Percentiles rank a stretch among this genome's conserved stretches.
Conservation (phyloP, 2,329 filamentous ascomycete species). For the Fragosphaeria purpurea region DNA sequence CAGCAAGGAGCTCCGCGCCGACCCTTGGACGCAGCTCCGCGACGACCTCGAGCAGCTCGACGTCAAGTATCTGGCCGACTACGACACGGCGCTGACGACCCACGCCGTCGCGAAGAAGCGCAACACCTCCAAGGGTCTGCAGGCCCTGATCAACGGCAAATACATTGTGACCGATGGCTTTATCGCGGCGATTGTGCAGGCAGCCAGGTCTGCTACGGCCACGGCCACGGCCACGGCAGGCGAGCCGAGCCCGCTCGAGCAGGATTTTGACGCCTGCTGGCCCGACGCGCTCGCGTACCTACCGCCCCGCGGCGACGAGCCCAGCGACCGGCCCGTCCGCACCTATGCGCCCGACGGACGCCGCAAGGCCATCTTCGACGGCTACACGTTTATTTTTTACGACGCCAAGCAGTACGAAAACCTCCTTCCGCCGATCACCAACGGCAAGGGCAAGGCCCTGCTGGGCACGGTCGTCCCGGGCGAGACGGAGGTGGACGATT, state of each 20-base stretch:
- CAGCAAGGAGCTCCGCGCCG: constrained; percentile 56
- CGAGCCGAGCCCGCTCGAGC: constrained; percentile 52
- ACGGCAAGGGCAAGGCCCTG: constrained; percentile 74
- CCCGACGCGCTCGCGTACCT: constrained; percentile 63
- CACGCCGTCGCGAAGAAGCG: constrained; percentile 84
- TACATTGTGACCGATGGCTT: constrained; percentile 67
- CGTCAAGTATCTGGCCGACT: constrained; percentile 72
- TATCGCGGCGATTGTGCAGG: constrained; percentile 59
- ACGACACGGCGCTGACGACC: constrained; percentile 60
- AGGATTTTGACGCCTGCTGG: constrained; percentile 71
- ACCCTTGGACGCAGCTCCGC: constrained; percentile 53
- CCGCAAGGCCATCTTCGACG: constrained; percentile 66
- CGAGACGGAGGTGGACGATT: constrained; percentile 61
- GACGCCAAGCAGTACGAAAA: constrained; percentile 65
- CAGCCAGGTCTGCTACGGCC: constrained; percentile 36
- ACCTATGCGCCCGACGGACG: constrained; percentile 60
- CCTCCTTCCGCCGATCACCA: constrained; percentile 63
- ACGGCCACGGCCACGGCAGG: constrained; percentile 36
- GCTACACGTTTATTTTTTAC: constrained; percentile 83
- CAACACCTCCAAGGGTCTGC: constrained; percentile 79
- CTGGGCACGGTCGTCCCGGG: constrained; percentile 50
- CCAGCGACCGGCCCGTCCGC: constrained; percentile 54
- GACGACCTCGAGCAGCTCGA: constrained; percentile 71
- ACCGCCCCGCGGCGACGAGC: constrained; percentile 67
- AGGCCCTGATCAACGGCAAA: constrained; percentile 73